Base-by-base conservation (phyloP, 352 stramenopile genomes). In the Paralagenidium karlingii region DNA sequence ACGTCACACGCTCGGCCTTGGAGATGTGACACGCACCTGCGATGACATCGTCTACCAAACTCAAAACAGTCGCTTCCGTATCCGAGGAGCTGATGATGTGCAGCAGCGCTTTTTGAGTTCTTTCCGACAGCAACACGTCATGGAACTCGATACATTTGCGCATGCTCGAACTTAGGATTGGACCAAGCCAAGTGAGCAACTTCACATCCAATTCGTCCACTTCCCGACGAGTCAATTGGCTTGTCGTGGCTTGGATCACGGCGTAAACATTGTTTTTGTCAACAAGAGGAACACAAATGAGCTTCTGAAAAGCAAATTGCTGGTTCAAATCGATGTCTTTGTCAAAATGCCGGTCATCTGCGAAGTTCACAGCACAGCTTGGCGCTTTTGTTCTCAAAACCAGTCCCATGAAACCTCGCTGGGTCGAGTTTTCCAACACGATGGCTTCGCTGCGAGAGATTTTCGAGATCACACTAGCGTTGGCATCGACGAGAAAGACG, bases 131-230 rank as follows among this genome's bases (percentile, higher is more conserved):
- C 39, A 88, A 39, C 13, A 88, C 68, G 28, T 91, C 77, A 40
- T 88, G 77, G 44, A 71, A 87, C 49, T 91, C 74, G 39, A 91
- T 88, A 34, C 71, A 86, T 40, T 87, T 86, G 10, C 77, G 69
- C 71, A 91, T 86, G 21, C 73, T 84, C 11, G 74, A 78, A 31
- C 66, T 81, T 27, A 91, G 51, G 49, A 91, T 87, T 28, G 74
- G 73, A 0, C 77, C 77, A 5, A 91, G 53, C 63, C 77, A 87
- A 38, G 71, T 76, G 30, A 91, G 42, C 25, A 90, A 33, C 44
- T 83, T 82, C 32, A 86, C 52, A 25, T 88, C 65, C 18, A 80
- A 59, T 2, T 68, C 60, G 26, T 84, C 68, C 27, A 82, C 60
- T n/a, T 60, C 63, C 10, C 56, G 46, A 12, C 45, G 53, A 15